Conservation (phyloP, 2,329 filamentous ascomycete species). For the Laburnicola sp. region DNA sequence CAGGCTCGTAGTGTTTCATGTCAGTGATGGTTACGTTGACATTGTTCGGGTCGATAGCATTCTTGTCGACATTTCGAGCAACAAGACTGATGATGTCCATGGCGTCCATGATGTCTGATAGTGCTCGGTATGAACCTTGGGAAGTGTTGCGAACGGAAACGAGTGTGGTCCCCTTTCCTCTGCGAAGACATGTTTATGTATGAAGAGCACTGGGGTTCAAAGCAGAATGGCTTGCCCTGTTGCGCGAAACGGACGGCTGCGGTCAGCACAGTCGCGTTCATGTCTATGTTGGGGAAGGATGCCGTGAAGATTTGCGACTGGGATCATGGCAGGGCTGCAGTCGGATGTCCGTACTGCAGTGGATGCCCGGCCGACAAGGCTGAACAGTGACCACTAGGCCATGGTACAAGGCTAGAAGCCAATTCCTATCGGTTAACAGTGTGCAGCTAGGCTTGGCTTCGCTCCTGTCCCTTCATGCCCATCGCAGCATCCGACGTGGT, state of each 20-base stretch:
- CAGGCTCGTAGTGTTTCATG: constrained; percentile 31
- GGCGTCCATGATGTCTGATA: not conserved
- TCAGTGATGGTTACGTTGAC: not conserved
- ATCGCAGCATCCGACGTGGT: too few relatives aligned
- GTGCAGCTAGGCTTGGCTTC: too few relatives aligned
- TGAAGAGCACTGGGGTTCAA: not conserved
- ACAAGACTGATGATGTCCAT: not conserved
- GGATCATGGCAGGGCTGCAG: too few relatives aligned
- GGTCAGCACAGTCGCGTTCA: not conserved
- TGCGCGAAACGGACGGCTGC: not conserved
- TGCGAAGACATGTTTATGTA: constrained; percentile 1
- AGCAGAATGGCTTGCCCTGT: not conserved
- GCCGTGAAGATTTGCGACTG: too few relatives aligned
- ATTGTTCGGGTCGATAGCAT: not conserved
- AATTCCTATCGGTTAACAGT: too few relatives aligned
- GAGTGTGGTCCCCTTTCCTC: constrained; percentile 1
- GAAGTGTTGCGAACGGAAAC: not conserved
- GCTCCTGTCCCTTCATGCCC: too few relatives aligned
- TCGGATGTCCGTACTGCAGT: too few relatives aligned
- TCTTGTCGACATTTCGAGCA: not conserved
- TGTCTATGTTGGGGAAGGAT: not conserved
- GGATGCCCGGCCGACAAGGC: not conserved
- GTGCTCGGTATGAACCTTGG: too few relatives aligned
- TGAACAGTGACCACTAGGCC: not conserved
- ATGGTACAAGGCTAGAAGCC: too few relatives aligned